These are phyloP conservation scores for Cornus florida DNA, from an alignment of 148 eudicot genomes.

Conservation along the genomic window DNA sequence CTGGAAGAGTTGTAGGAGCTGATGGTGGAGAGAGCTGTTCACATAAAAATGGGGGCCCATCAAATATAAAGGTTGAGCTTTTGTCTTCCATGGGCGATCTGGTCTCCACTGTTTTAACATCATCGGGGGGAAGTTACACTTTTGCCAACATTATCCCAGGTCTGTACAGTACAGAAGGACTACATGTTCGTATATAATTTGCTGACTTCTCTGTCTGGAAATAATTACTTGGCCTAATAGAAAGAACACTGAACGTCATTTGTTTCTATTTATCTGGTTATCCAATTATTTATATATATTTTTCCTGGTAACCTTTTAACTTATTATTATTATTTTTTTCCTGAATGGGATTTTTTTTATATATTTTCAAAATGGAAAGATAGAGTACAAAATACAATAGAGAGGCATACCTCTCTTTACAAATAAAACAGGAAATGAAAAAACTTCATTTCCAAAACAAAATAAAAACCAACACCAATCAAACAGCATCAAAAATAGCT, in stretches of 20 bases:
- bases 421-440: no score
- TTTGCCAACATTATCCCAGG: slow-evolving; percentile 85
- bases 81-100: slow-evolving; percentile 57
- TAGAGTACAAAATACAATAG: no score
- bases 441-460: no score
- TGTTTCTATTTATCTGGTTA: neutral
- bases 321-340: no score
- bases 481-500: no score
- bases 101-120: slow-evolving; percentile 70
- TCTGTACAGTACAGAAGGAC: slow-evolving; percentile 20
- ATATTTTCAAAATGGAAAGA: no score
- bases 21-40: slow-evolving; percentile 85
- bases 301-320: neutral
- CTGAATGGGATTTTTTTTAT: no score
- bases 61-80: slow-evolving; percentile 83
- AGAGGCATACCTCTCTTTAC: no score
- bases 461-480: no score
- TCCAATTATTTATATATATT: neutral
- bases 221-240: no score
- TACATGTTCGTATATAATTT: no score
- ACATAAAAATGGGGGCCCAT: slow-evolving; percentile 77
- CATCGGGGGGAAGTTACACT: slow-evolving; percentile 66
- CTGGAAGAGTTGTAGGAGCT: slow-evolving; percentile 87
- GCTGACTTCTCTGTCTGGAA: neutral
- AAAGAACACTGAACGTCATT: no score